Conservation (phyloP, 2,329 filamentous ascomycete genomes). For the Lizonia empirigonia region DNA sequence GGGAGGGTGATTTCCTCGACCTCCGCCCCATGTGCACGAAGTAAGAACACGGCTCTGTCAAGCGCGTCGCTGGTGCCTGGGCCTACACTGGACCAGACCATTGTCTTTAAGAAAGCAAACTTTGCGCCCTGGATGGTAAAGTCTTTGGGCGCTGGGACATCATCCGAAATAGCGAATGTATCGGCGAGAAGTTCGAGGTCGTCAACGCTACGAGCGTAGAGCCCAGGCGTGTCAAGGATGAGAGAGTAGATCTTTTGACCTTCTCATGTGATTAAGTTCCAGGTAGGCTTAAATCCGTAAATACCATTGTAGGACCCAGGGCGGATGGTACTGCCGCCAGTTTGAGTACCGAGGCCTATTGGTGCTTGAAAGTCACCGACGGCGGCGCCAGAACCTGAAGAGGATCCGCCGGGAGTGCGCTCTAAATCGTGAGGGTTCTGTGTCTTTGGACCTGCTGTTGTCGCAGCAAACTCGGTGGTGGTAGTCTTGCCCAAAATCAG, state of each 20-base stretch:
- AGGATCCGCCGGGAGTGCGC: slow-evolving; percentile 70
- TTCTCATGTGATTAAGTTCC: slow-evolving; percentile 66
- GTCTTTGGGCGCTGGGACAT: slow-evolving; percentile 43
- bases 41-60: slow-evolving; percentile 40
- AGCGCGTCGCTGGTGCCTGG: slow-evolving; percentile 46
- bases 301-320: slow-evolving; percentile 69
- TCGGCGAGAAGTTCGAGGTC: slow-evolving; percentile 64
- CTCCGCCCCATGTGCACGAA: slow-evolving; percentile 56
- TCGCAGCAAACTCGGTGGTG: slow-evolving; percentile 69
- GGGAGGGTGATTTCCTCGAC: slow-evolving; percentile 64
- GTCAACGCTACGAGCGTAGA: slow-evolving; percentile 63
- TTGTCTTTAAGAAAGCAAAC: slow-evolving; percentile 59
- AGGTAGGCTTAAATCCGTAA: slow-evolving; percentile 70
- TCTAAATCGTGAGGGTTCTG: slow-evolving; percentile 61
- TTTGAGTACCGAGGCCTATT: slow-evolving; percentile 68
- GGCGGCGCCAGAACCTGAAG: slow-evolving; percentile 68
- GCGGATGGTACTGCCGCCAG: slow-evolving; percentile 66
- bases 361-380: slow-evolving; percentile 69
- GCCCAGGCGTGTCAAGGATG: slow-evolving; percentile 66
- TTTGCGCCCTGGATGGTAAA: slow-evolving; percentile 55
- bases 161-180: slow-evolving; percentile 61
- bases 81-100: slow-evolving; percentile 55
- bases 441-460: slow-evolving; percentile 59
- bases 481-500: slow-evolving; percentile 63
- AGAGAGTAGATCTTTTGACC: slow-evolving; percentile 65